Conservation (phyloP, 176 grass and related monocot genomes). For the Oryza officinalis region DNA sequence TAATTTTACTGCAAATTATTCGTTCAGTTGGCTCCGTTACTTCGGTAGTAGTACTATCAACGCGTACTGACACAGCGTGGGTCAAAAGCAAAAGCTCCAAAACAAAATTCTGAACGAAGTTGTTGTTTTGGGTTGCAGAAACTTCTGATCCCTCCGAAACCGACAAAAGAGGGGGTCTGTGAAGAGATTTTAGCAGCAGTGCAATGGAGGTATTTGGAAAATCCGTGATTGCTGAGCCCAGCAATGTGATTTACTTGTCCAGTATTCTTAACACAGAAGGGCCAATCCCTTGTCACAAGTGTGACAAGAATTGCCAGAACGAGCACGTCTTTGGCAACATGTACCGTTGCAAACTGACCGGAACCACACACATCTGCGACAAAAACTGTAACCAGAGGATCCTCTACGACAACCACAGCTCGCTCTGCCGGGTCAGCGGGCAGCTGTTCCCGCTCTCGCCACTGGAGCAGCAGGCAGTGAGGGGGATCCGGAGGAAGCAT, state of each 20-base stretch:
- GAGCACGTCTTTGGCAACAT: slow-evolving; percentile 96
- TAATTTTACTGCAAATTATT: neutral
- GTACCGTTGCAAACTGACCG: slow-evolving; percentile 93
- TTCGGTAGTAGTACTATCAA: neutral
- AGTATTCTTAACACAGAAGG: slow-evolving; percentile 88
- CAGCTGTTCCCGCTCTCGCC: slow-evolving; percentile 88
- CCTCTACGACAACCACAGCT: slow-evolving; percentile 95
- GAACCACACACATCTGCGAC: slow-evolving; percentile 87
- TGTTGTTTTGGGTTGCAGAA: slow-evolving; percentile 92
- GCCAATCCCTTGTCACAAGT: slow-evolving; percentile 82
- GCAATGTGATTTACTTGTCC: slow-evolving; percentile 97
- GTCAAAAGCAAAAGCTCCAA: slow-evolving; percentile 34
- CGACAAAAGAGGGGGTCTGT: slow-evolving; percentile 23
- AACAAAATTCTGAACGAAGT: slow-evolving; percentile 63
- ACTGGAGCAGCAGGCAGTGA: slow-evolving; percentile 75
- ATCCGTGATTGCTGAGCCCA: slow-evolving; percentile 93
- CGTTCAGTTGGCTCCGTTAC: neutral
- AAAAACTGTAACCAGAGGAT: slow-evolving; percentile 98
- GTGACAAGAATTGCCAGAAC: slow-evolving; percentile 93
- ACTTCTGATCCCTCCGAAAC: slow-evolving; percentile 36
- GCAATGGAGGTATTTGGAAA: slow-evolving; percentile 96
- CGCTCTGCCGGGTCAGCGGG: slow-evolving; percentile 91
- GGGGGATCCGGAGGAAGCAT: slow-evolving; percentile 92
- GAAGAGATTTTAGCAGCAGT: slow-evolving; percentile 35
- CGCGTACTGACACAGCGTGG: slow-evolving; percentile 20